Base-by-base conservation (phyloP, 495 filamentous ascomycete species). In the Penicillium turbatum region DNA sequence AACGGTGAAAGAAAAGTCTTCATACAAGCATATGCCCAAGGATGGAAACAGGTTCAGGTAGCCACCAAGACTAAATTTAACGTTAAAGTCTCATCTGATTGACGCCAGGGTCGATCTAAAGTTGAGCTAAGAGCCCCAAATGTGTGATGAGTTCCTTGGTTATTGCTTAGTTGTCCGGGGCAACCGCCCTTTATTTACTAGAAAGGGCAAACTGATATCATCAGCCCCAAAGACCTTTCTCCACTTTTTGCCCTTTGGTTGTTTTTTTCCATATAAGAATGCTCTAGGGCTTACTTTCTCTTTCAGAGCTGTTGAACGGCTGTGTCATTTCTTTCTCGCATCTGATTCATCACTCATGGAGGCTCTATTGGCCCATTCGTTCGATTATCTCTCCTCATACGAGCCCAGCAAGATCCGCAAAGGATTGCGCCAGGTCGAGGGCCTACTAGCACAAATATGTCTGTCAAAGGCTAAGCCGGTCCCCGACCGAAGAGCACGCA, bases 351-450 rank as follows among this genome's bases (percentile, higher is more conserved):
- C 53, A 49, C 59, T 62, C 60, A 97, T 98, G 93, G 93, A 98
- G 74, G 82, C 88, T 45, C 79, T 98, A 21, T 75, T 98, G 54
- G 92, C 91, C 15, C 84, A 95, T 63, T 89, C 92, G 55, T 98
- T 98, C 71, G 91, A 96, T 70, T 93, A 96, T 70, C 85, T 98
- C 48, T 95, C 92, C 42, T 96, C 92, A 21, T 95, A 90, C 69
- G 91, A 96, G 66, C 82, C 82, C 38, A 73, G 78, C 66, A 93
- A 95, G 73, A 88, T 97, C 62, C 83, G 88, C 41, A 97, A 97
- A 74, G 93, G 93, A 29, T 77, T 98, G 49, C 89, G 90, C 50
- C 92, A 96, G 72, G 89, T 97, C 43, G 93, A 98, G 72, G 93
- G 93, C 15, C 82, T 98, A 29, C 84, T 98, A 26, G 93, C 93